Conservation (phyloP, 2,329 filamentous ascomycete genomes). For the Orbilia quercus region DNA sequence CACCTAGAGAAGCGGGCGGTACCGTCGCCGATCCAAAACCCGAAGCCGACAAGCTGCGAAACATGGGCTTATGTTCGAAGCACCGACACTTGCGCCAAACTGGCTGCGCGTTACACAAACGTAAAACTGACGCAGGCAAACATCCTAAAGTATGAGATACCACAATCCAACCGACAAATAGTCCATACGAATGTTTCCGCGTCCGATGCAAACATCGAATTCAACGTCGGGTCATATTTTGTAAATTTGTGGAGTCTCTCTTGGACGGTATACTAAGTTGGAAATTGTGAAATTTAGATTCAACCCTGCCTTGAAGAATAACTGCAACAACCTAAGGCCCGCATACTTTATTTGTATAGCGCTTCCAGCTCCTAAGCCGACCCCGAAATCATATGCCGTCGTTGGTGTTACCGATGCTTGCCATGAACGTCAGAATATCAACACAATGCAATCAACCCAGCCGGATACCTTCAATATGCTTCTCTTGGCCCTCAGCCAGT, state of each 20-base stretch:
- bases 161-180: too few relatives aligned
- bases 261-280: too few relatives aligned
- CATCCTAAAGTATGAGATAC: conserved; percentile 9
- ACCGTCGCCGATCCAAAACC: conserved; percentile 1
- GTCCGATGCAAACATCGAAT: too few relatives aligned
- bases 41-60: conserved; percentile 18
- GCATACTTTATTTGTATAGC: conserved; percentile 5
- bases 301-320: conserved; percentile 16
- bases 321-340: conserved; percentile 13
- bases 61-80: conserved; percentile 4
- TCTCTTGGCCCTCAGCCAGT: conserved; percentile 27
- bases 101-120: not conserved
- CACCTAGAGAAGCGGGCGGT: conserved; percentile 4
- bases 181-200: too few relatives aligned
- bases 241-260: too few relatives aligned
- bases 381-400: not conserved
- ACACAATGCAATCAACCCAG: not conserved
- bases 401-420: conserved; percentile 13
- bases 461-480: conserved; percentile 45
- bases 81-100: not conserved
- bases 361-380: not conserved
- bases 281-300: too few relatives aligned
- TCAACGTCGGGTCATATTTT: too few relatives aligned
- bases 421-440: conserved; percentile 12
- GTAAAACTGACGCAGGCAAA: not conserved